Evolutionary conservation across 2,329 filamentous ascomycete genomes (phyloP).

Genomic region (Phaeosphaeria sp.): DNA sequence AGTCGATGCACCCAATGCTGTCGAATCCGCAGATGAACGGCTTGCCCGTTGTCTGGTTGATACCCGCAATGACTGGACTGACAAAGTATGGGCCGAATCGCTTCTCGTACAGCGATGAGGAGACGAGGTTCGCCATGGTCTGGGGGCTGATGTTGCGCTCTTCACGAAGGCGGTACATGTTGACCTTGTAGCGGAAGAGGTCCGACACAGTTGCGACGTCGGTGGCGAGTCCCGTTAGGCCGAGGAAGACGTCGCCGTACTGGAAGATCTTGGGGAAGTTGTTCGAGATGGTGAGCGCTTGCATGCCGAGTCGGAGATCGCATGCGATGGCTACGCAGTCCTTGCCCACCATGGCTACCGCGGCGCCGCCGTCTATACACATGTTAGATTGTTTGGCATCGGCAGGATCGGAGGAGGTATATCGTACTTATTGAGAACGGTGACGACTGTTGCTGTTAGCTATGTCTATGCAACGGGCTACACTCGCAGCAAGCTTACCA

Average conservation of each 20-base stretch:
- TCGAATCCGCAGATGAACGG: constrained; percentile 99
- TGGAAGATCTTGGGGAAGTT: constrained; percentile 99
- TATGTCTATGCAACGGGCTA: constrained; percentile 8
- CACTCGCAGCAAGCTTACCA: constrained; percentile 43
- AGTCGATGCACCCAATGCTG: constrained; percentile 99
- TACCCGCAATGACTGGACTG: constrained; percentile 89
- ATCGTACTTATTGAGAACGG: constrained; percentile 91
- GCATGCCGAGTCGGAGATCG: constrained; percentile 95
- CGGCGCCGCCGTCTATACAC: constrained; percentile 82
- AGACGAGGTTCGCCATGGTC: constrained; percentile 96
- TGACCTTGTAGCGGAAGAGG: constrained; percentile 99
- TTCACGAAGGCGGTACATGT: constrained; percentile 99
- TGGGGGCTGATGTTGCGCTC: constrained; percentile 94
- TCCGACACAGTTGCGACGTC: constrained; percentile 94
- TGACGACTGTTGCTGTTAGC: constrained; percentile 69
- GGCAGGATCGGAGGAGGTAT: constrained; percentile 8
- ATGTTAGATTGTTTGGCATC: constrained; percentile 14
- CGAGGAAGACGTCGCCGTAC: constrained; percentile 94
- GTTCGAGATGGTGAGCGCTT: constrained; percentile 97
- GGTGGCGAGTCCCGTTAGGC: constrained; percentile 93
- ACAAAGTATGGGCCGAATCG: constrained; percentile 98
- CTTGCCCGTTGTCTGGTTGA: constrained; percentile 91
- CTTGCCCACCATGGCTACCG: constrained; percentile 98
- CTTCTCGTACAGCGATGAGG: constrained; percentile 83
- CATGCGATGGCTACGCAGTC: constrained; percentile 99